Percentiles rank a stretch among this genome's conserved stretches.
phyloP scores from a whole-genome alignment of 345 rosid species.

The Citrus hindsii region DNA sequence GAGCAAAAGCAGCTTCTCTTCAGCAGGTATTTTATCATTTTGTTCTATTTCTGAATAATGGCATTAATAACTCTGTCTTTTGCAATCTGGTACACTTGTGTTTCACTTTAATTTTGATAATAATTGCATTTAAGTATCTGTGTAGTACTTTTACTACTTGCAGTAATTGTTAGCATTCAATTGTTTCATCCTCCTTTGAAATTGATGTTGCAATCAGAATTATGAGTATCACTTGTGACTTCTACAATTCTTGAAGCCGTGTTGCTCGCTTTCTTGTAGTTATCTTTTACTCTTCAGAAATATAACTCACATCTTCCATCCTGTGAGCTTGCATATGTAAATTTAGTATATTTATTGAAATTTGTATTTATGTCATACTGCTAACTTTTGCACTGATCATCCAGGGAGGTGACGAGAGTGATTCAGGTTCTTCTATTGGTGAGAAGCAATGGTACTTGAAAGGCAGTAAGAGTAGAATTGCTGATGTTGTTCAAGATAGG shows the following conservation, averaged over 20 bases:
- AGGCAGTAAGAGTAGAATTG: constrained; percentile 39
- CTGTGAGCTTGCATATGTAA: neutral
- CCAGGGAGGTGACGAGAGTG: constrained; percentile 61
- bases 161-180: neutral
- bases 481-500: constrained; percentile 30
- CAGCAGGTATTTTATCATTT: constrained; percentile 54
- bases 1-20: constrained; percentile 88
- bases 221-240: neutral
- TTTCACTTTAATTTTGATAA: neutral
- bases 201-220: neutral
- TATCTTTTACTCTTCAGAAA: neutral
- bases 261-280: neutral
- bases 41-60: neutral
- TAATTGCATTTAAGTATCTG: neutral
- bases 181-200: neutral
- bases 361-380: constrained; percentile 12
- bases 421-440: constrained; percentile 36
- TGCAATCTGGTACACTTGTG: neutral
- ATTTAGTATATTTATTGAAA: constrained; percentile 1
- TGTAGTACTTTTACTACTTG: neutral
- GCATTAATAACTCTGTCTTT: neutral
- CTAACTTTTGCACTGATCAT: constrained; percentile 18
- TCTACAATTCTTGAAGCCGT: neutral
- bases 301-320: neutral
- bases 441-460: constrained; percentile 40